Base-by-base conservation (phyloP, 257 asterid genomes). In the Lithospermum erythrorhizon region DNA sequence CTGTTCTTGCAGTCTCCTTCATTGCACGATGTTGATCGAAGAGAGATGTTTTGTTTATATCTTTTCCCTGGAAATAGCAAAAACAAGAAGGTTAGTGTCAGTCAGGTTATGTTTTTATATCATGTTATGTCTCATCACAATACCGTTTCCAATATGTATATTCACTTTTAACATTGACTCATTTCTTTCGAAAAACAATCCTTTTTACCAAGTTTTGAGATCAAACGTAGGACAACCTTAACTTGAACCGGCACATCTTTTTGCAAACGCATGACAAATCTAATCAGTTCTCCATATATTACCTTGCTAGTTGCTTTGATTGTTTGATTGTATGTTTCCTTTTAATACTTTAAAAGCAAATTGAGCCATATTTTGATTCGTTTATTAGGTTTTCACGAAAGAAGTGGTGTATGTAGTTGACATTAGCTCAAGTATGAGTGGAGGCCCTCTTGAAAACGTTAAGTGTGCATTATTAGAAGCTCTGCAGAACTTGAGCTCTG, bases 1-100 rank as follows among this genome's bases (percentile, higher is more conserved):
- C 70, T 87, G 65, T 75, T 90, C 60, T 60, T 84, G 82, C 88
- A 80, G 71, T 77, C 95, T 37, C 95, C 93, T 6, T 63, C 93
- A 70, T 65, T 76, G 65, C 76, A 79, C 59, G 97, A 87, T 72
- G 55, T 72, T 61, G 97, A 90, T 69, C 89, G 79, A 70, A 83
- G 97, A 66, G 88, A 90, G 54, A 81, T 87, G 86, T 81, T 87
- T 72, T 90, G 85, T 78, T 75, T 90, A 58, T 78, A 78, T 83
- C 79, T 90, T 37, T 77, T 72, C 73, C 93, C 97, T 0, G 88
- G 95, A 65, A 73, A 67, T 60, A 62, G 22, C 61, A 70, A 55
- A 45, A 65, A 55, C 56, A 60, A 55, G 65, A 77, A 90, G 95
- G 97, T 84, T 54, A 19, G 84, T 63, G 32, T 10, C 23, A 48